Evolutionary conservation across 2,329 filamentous ascomycete genomes (phyloP).

Genomic region (Monilinia laxa): DNA sequence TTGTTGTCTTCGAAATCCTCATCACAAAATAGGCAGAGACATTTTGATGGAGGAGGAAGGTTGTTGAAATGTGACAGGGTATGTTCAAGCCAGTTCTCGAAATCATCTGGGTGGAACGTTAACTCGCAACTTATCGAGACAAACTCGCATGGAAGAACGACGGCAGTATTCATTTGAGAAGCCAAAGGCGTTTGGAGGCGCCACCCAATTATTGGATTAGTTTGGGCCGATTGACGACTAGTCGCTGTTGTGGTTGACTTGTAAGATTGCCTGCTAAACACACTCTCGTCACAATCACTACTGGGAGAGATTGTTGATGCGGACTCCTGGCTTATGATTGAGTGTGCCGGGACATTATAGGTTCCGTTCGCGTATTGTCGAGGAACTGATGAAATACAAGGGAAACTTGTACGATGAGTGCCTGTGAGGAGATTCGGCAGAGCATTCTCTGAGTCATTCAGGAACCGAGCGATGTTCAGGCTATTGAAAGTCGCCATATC

Average conservation of each 20-base stretch:
- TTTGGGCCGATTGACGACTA: constrained; percentile 4
- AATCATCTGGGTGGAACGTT: constrained; percentile 44
- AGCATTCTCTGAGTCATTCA: constrained; percentile 12
- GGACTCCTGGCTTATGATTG: neutral
- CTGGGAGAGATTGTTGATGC: neutral
- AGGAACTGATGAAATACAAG: neutral
- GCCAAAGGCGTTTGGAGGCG: constrained; percentile 14
- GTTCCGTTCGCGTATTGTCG: constrained; percentile 3
- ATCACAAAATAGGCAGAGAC: constrained; percentile 54
- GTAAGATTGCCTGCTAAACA: constrained; percentile 13
- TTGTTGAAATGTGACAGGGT: constrained; percentile 42
- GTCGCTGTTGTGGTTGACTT: constrained; percentile 10
- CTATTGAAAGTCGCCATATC: constrained; percentile 8
- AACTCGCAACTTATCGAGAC: constrained; percentile 40
- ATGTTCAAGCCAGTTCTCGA: constrained; percentile 50
- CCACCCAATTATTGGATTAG: neutral
- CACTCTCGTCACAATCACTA: constrained; percentile 3
- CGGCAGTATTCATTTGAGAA: constrained; percentile 15
- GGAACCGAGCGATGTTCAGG: constrained; percentile 1
- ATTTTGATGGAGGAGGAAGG: constrained; percentile 39
- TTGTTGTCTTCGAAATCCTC: constrained; percentile 22
- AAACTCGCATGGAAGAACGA: constrained; percentile 36
- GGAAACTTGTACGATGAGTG: neutral
- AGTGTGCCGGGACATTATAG: neutral
- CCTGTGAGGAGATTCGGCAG: constrained; percentile 1